Evolutionary conservation across 306 rosid genomes (phyloP).

Genomic region (Fragaria ananassa): DNA sequence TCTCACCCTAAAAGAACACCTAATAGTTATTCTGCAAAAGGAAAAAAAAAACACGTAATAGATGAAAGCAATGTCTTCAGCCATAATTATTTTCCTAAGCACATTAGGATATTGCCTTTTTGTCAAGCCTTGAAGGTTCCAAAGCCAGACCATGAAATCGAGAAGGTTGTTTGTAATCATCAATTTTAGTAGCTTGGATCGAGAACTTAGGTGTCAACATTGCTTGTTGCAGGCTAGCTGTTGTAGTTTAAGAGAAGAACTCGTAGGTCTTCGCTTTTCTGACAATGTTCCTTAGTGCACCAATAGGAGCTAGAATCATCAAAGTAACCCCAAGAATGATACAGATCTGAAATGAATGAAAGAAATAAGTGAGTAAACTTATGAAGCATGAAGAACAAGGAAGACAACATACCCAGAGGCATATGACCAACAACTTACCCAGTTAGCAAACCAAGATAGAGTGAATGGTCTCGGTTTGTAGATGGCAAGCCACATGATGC

Average conservation of each 20-base stretch:
- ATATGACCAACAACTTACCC: conserved; percentile 34
- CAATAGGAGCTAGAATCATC: conserved; percentile 73
- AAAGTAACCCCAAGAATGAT: conserved; percentile 58
- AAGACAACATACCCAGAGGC: neutral
- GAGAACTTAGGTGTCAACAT: neutral
- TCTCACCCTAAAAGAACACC: no score
- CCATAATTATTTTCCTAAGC: neutral
- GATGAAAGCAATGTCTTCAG: neutral
- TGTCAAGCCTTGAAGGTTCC: neutral
- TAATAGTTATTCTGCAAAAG: no score
- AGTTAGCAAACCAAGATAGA: conserved; percentile 60
- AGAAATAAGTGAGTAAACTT: neutral
- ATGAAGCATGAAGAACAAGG: neutral
- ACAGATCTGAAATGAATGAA: conserved; percentile 41
- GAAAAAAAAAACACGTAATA: neutral
- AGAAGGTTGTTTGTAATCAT: neutral
- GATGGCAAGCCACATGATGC: conserved; percentile 69
- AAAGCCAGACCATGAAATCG: neutral
- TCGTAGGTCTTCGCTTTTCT: conserved; percentile 37
- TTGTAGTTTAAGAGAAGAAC: conserved; percentile 54
- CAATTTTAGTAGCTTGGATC: neutral
- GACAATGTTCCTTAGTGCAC: conserved; percentile 56
- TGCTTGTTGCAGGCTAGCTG: neutral
- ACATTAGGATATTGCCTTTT: neutral
- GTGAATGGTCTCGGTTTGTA: conserved; percentile 56